Percentiles rank a stretch among this genome's conserved stretches.
Evolutionary conservation across 1,139 yeast genomes (phyloP).

Genomic region (Protomyces pachydermus): DNA sequence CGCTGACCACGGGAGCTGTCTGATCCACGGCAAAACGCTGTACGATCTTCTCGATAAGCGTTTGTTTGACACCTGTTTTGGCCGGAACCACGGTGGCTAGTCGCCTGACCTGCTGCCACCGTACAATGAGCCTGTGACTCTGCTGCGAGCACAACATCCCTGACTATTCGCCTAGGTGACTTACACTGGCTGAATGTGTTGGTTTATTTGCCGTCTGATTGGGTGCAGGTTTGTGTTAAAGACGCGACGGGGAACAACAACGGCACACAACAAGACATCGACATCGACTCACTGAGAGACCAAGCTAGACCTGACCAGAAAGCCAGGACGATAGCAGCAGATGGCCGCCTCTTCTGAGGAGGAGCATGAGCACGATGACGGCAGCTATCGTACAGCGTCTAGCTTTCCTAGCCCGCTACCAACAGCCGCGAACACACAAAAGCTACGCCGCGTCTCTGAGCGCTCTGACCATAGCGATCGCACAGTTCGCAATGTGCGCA

Average conservation of each 20-base stretch:
- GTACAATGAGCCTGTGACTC: background rate
- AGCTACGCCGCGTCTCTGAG: background rate
- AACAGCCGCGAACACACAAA: background rate
- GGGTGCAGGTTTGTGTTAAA: too few species aligned
- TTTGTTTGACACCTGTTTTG: conserved; percentile 9
- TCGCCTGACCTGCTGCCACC: background rate
- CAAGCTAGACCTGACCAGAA: too few species aligned
- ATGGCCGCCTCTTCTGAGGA: background rate
- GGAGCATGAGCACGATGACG: conserved; percentile 1
- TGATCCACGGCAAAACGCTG: conserved; percentile 87
- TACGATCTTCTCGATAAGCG: conserved; percentile 87
- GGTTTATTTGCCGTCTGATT: too few species aligned
- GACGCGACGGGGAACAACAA: too few species aligned
- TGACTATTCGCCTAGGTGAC: too few species aligned
- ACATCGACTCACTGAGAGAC: too few species aligned
- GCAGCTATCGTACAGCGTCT: conserved; percentile 17
- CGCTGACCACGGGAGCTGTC: conserved; percentile 63
- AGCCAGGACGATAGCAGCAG: background rate
- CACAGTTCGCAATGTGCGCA: background rate
- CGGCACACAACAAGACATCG: too few species aligned
- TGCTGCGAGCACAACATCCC: background rate
- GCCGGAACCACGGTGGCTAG: background rate
- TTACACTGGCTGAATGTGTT: too few species aligned
- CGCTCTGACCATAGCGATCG: background rate
- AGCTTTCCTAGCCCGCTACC: conserved; percentile 1